These are phyloP conservation scores for Hanseniaspora sp. DNA, from an alignment of 1,139 yeast genomes.

Conservation along the genomic window DNA sequence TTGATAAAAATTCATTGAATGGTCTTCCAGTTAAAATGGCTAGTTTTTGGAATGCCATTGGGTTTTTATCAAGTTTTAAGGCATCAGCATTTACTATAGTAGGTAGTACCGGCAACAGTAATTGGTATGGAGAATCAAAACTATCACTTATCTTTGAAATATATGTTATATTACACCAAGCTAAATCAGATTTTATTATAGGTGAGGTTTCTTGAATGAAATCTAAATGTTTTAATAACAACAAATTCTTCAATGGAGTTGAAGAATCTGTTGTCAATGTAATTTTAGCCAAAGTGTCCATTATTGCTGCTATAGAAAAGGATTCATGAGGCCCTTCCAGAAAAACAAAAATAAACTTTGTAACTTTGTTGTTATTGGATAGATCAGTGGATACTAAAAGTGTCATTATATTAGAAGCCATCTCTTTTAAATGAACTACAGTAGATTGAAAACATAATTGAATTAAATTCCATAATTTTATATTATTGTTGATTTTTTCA, in stretches of 20 bases:
- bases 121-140: slow-evolving; percentile 50
- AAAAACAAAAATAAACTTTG: slow-evolving; percentile 6
- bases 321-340: slow-evolving; percentile 2
- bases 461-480: slow-evolving; percentile 6
- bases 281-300: slow-evolving; percentile 13
- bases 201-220: slow-evolving; percentile 10
- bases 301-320: slow-evolving; percentile 6
- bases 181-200: slow-evolving; percentile 8
- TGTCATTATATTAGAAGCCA: slow-evolving; percentile 11
- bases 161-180: slow-evolving; percentile 23
- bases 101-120: slow-evolving; percentile 70
- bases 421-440: slow-evolving; percentile 4
- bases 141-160: slow-evolving; percentile 32
- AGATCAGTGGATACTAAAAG: background rate
- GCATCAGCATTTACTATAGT: slow-evolving; percentile 59
- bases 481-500: background rate
- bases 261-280: background rate
- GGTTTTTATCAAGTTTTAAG: slow-evolving; percentile 39
- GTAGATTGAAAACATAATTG: slow-evolving; percentile 4
- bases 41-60: slow-evolving; percentile 46
- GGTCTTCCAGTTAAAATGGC: slow-evolving; percentile 58
- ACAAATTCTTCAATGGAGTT: slow-evolving; percentile 2
- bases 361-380: background rate
- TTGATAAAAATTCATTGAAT: slow-evolving; percentile 46
- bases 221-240: slow-evolving; percentile 13